phyloP scores from a whole-genome alignment of 495 filamentous ascomycete genomes.

The Penicillium paradoxum region DNA sequence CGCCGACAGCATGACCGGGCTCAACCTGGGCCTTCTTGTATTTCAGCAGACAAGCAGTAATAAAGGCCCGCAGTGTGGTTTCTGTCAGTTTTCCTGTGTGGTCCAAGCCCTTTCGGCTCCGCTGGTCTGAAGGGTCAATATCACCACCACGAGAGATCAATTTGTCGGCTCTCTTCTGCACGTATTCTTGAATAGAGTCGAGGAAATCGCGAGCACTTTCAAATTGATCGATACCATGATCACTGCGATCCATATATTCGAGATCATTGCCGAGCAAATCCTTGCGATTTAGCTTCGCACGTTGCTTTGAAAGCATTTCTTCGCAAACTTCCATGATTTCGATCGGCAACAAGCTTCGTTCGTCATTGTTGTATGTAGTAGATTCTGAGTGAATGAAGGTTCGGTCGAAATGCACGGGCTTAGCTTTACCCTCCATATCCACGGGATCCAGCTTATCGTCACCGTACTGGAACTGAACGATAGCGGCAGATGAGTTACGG shows the following conservation, averaged over 20 bases:
- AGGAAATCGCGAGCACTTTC: constrained; percentile 84
- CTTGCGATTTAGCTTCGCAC: constrained; percentile 58
- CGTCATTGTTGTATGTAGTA: constrained; percentile 72
- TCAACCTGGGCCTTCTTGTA: constrained; percentile 87
- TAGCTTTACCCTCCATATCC: constrained; percentile 93
- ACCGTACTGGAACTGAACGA: constrained; percentile 96
- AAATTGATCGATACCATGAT: constrained; percentile 70
- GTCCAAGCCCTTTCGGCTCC: constrained; percentile 47
- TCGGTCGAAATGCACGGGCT: constrained; percentile 87
- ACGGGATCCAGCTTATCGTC: constrained; percentile 93
- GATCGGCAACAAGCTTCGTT: constrained; percentile 62
- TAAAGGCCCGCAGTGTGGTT: constrained; percentile 66
- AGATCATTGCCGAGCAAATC: constrained; percentile 48
- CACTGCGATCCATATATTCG: constrained; percentile 58
- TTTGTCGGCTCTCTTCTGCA: constrained; percentile 52
- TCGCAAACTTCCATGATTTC: constrained; percentile 66
- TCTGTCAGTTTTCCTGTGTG: constrained; percentile 77
- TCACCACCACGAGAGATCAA: constrained; percentile 44
- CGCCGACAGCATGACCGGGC: constrained; percentile 94
- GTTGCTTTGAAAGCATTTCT: constrained; percentile 58
- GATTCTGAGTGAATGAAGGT: constrained; percentile 82
- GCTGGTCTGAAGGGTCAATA: constrained; percentile 35
- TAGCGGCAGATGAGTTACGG: constrained; percentile 72
- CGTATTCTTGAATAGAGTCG: constrained; percentile 65
- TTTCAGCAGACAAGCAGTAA: constrained; percentile 77